Evolutionary conservation across 345 rosid species (phyloP).

Genomic region (Boechera divaricarpa): DNA sequence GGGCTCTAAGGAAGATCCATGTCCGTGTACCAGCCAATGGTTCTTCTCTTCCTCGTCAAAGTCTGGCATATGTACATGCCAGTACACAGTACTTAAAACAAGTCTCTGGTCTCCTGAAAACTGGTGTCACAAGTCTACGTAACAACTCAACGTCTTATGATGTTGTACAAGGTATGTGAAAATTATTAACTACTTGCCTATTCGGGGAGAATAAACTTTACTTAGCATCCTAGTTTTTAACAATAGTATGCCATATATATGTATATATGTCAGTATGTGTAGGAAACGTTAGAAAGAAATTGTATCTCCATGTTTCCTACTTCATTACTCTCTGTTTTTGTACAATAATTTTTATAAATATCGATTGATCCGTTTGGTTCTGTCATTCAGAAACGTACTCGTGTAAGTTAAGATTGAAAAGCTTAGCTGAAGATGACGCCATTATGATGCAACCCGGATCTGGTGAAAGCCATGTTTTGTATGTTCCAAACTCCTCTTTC

Average conservation of each 20-base stretch:
- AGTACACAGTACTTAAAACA: conserved; percentile 90
- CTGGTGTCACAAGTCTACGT: conserved; percentile 88
- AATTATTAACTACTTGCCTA: conserved; percentile 20
- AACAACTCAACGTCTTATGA: conserved; percentile 94
- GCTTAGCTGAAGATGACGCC: conserved; percentile 79
- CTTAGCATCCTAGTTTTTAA: background rate
- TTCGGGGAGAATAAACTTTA: background rate
- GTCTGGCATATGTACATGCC: conserved; percentile 93
- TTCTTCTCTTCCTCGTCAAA: conserved; percentile 87
- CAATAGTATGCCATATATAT: background rate
- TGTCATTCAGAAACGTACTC: conserved; percentile 70
- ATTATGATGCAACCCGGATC: conserved; percentile 90
- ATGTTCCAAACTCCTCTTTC: conserved; percentile 37
- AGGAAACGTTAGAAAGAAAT: conserved; percentile 4
- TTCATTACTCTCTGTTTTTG: conserved; percentile 4
- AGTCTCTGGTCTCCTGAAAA: conserved; percentile 92
- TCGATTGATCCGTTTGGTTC: conserved; percentile 13
- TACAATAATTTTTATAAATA: conserved; percentile 8
- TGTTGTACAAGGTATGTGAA: conserved; percentile 69
- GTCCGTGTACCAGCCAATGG: conserved; percentile 69
- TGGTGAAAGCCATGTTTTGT: conserved; percentile 95
- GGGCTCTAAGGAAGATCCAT: conserved; percentile 64
- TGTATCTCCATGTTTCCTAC: background rate
- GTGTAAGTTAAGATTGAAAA: conserved; percentile 81
- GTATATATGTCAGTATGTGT: conserved; percentile 3